Evolutionary conservation across 768 basidiomycete species (phyloP).

Genomic region (Infundibulicybe gibba): DNA sequence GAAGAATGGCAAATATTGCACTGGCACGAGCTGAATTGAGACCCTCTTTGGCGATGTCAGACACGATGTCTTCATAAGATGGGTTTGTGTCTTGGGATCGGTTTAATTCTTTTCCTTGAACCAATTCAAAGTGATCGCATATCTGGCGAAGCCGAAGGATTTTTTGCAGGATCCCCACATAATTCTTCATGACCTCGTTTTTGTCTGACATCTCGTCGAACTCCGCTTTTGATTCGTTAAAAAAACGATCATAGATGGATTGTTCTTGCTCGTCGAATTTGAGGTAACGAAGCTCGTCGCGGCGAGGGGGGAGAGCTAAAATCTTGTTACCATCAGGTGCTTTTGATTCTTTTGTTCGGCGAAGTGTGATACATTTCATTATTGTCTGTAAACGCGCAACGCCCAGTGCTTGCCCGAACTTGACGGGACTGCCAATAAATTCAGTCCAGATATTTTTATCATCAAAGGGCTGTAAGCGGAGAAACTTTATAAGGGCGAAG

Average conservation of each 20-base stretch:
- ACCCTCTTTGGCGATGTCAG: conserved; percentile 75
- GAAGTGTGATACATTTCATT: conserved; percentile 95
- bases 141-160: conserved; percentile 95
- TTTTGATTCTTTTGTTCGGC: conserved; percentile 92
- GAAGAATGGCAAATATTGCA: conserved; percentile 81
- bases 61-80: conserved; percentile 77
- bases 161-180: conserved; percentile 95
- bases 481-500: conserved; percentile 94
- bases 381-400: conserved; percentile 93
- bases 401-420: conserved; percentile 85
- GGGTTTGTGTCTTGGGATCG: conserved; percentile 44
- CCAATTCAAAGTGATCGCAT: conserved; percentile 92
- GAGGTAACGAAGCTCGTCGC: conserved; percentile 82
- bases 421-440: conserved; percentile 89
- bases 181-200: conserved; percentile 97
- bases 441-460: conserved; percentile 94
- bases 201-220: conserved; percentile 84
- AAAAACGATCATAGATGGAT: conserved; percentile 84
- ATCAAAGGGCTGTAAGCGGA: conserved; percentile 88
- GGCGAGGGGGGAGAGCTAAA: conserved; percentile 85
- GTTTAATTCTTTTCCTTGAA: conserved; percentile 59
- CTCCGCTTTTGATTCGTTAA: conserved; percentile 86
- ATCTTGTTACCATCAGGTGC: conserved; percentile 80
- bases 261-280: conserved; percentile 82
- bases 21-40: conserved; percentile 71